Evolutionary conservation across 2,329 filamentous ascomycete genomes (phyloP), one percentile per base, ranked within the genome.

Genomic region (Epichloe glyceriae): DNA sequence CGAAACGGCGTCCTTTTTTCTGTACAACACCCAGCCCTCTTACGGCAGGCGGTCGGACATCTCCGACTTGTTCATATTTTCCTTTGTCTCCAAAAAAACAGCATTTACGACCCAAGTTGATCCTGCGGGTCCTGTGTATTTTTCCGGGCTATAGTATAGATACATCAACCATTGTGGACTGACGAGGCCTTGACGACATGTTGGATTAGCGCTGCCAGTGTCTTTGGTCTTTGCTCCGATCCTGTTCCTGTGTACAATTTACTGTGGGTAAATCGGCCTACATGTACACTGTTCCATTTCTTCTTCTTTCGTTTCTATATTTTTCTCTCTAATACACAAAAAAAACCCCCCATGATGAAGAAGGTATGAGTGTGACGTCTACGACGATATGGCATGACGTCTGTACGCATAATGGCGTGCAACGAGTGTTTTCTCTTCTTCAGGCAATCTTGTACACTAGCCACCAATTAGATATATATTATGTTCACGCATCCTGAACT

Each of bases 381-480:
- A 43, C 40, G 47, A 44, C 33, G 47, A 49, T 19, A 49, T 20
- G 47, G 22, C 19, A 43, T 49, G 47, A 49, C 47, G 47, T 37
- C 30, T 49, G 47, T 19, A 44, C 40, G 47, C 22, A 49, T 38
- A 38, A 44, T 44, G 47, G 47, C 47, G 11, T 40, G 40, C n/a
- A 10, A 43, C 4, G 20, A 26, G 40, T 37, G 40, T 44, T 43
- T 38, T 19, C 37, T 46, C 30, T 19, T 17, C 10, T 17, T 39
- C 19, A 10, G 19, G 5, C 14, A 46, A 20, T 34, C 37, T 30
- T 51, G 44, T 51, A 43, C 49, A 17, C 37, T 47, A 51, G 30
- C 30, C 30, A 20, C 38, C 42, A 44, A 41, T 2, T 30, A 43
- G 7, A 35, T 19, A 37, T 40, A 35, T 15, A 42, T 45, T 20